Base-by-base conservation (phyloP, 116 monocot species). In the Dioscorea cayenensis region DNA sequence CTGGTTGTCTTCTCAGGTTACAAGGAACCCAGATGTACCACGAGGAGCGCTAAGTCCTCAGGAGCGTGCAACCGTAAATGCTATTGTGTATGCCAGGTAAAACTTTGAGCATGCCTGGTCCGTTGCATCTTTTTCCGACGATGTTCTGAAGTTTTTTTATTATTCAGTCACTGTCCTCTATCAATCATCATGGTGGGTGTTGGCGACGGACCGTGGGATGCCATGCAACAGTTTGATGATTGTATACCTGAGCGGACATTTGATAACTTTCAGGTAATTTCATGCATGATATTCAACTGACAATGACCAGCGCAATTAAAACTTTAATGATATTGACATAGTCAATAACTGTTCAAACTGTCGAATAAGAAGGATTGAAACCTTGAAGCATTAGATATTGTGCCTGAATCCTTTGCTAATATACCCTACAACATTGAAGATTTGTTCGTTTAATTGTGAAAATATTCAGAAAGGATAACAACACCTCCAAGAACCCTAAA, bases 191-290 rank as follows among this genome's bases (percentile, higher is more conserved):
- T 96, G 96, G 84, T 96, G 77, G 96, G 96, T 72, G 86, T 96
- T n/a, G 96, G 92, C 49, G 96, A 96, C 78, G 96, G 96, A 68
- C 96, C 96, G 52, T 96, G 96, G 96, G 87, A 96, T 72, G 77
- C 86, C 28, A 96, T 96, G 96, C 82, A 81, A 19, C 76, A 84
- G 43, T 96, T 96, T 83, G 96, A 96, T 80, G 96, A 96, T 72
- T 84, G 78, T 62, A 92, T 96, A 73, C 96, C 96, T 73, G 74
- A 75, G 20, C 80, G 96, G 19, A 72, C 78, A 78, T 96, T 96
- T 86, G 96, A 96, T 78, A 96, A 96, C 73, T 96, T 96, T 78
- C 96, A 96, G 96, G 96, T 92, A 70, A 70, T 49, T n/a, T 19
- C 20, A 62, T 62, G 10, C 55, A 16, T 55, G n/a, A n/a, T 55